A percentile compares a stretch with the other conserved stretches of the same genome.
Evolutionary conservation across 352 stramenopile genomes (phyloP).

Genomic region (Plasmopara halstedii): DNA sequence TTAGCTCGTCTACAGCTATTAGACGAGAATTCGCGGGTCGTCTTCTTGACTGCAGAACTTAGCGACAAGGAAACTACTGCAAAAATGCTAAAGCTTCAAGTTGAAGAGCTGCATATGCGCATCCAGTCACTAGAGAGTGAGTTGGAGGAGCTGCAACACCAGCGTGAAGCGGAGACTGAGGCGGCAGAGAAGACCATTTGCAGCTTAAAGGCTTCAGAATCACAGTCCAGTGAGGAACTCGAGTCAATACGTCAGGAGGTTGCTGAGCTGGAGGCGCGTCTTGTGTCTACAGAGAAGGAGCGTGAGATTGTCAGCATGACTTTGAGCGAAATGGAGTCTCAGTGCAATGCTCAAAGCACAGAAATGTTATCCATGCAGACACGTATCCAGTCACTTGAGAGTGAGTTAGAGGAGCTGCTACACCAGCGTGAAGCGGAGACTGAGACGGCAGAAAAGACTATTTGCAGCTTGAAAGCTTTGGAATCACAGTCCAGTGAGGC

Average conservation of each 20-base stretch:
- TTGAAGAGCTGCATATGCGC: background rate
- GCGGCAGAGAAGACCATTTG: slow-evolving; percentile 15
- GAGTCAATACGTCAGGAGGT: slow-evolving; percentile 19
- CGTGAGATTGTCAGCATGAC: slow-evolving; percentile 12
- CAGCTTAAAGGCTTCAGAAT: slow-evolving; percentile 14
- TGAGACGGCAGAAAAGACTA: slow-evolving; percentile 14
- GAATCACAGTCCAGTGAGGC: slow-evolving; percentile 4
- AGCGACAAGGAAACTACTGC: background rate
- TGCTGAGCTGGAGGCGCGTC: slow-evolving; percentile 10
- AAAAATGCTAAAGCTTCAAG: background rate
- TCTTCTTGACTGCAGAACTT: slow-evolving; percentile 2
- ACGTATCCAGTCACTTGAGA: slow-evolving; percentile 9
- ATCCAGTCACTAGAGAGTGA: slow-evolving; percentile 14
- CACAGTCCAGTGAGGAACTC: slow-evolving; percentile 6
- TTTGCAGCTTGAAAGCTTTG: slow-evolving; percentile 14
- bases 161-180: slow-evolving; percentile 11
- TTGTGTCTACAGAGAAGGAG: slow-evolving; percentile 13
- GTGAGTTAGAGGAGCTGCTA: slow-evolving; percentile 19
- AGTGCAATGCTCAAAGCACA: slow-evolving; percentile 10
- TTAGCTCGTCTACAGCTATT: slow-evolving; percentile 6
- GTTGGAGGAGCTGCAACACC: slow-evolving; percentile 14
- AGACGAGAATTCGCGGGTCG: background rate
- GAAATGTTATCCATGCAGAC: slow-evolving; percentile 7
- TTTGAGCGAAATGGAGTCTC: slow-evolving; percentile 11
- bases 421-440: slow-evolving; percentile 12